phyloP scores from a whole-genome alignment of 192 early-diverging fungal species.

The Martensiomyces pterosporus region DNA sequence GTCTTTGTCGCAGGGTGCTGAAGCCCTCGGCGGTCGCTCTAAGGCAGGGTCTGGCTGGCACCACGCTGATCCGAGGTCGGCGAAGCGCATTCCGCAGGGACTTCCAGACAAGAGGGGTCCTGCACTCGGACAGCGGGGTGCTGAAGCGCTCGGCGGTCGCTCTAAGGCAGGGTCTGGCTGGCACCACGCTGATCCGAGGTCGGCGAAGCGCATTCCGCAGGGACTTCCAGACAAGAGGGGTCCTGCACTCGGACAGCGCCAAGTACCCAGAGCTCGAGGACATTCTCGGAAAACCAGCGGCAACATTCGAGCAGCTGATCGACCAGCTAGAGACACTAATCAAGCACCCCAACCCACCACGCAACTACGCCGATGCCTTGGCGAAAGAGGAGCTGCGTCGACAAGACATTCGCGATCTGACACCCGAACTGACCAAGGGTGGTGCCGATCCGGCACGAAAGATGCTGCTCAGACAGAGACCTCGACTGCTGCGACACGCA shows the following conservation, averaged over 20 bases:
- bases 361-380: slow-evolving; percentile 48
- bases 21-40: neutral
- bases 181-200: no score
- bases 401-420: slow-evolving; percentile 22
- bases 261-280: slow-evolving; percentile 30
- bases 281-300: slow-evolving; percentile 28
- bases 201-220: no score
- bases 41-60: no score
- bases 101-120: neutral
- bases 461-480: slow-evolving; percentile 13
- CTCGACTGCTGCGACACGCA: slow-evolving; percentile 17
- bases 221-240: no score
- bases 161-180: no score
- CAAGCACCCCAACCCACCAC: slow-evolving; percentile 46
- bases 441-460: neutral
- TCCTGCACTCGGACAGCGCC: neutral
- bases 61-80: no score
- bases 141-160: neutral
- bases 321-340: slow-evolving; percentile 38
- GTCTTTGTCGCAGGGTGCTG: neutral
- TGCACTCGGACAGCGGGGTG: neutral
- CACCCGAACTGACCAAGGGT: slow-evolving; percentile 2
- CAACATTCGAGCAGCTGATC: slow-evolving; percentile 30
- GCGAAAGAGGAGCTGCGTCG: slow-evolving; percentile 45
- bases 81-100: no score